Conservation (phyloP, 305 asterid genomes). For the Fraxinus paxiana region DNA sequence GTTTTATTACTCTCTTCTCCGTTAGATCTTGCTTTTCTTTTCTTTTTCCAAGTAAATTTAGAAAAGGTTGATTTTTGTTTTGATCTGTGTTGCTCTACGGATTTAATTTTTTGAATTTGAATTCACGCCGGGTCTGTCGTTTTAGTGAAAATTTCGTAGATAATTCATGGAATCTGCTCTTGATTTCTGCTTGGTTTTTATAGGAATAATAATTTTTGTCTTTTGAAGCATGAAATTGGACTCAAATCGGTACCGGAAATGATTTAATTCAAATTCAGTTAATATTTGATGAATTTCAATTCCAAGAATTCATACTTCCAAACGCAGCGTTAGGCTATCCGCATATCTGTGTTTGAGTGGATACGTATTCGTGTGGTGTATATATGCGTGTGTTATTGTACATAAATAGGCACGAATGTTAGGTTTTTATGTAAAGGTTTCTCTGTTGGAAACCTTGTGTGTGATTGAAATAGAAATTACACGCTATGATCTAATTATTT, state of each 20-base stretch:
- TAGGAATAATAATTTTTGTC: background rate
- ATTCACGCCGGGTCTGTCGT: background rate
- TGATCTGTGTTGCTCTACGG: background rate
- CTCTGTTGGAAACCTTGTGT: background rate
- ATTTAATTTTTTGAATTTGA: background rate
- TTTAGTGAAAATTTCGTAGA: background rate
- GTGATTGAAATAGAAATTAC: background rate
- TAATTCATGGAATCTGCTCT: background rate
- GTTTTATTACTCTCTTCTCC: background rate
- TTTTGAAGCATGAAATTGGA: background rate
- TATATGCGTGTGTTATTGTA: background rate
- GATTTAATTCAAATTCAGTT: background rate
- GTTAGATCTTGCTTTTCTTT: background rate
- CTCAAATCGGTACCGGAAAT: background rate
- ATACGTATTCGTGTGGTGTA: background rate
- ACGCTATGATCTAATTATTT: background rate
- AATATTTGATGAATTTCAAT: background rate
- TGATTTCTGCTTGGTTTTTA: background rate
- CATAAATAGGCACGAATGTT: background rate
- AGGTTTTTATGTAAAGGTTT: background rate
- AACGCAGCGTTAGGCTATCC: background rate
- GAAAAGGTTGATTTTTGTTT: background rate
- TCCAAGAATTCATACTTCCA: background rate
- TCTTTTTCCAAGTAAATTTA: background rate
- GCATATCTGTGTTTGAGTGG: background rate